phyloP scores from a whole-genome alignment of 2,329 filamentous ascomycete species.

The Coniochaeta ligniaria region DNA sequence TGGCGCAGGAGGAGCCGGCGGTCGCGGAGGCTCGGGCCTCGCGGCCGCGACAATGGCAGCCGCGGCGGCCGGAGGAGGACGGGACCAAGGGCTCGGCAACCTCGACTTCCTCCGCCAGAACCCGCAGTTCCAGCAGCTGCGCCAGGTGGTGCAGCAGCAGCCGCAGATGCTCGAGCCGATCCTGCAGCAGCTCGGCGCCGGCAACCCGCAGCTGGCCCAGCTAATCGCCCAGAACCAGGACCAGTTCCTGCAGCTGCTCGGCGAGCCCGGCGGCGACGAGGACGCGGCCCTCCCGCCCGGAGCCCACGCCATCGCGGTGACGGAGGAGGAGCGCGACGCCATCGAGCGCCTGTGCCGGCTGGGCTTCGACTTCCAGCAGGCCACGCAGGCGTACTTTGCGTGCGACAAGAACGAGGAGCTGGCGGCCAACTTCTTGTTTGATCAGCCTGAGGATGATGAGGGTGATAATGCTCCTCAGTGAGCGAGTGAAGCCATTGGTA shows the following conservation, averaged over 20 bases:
- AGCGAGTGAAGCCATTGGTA: neutral
- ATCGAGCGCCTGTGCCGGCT: conserved; percentile 93
- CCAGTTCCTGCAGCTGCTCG: conserved; percentile 83
- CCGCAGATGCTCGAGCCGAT: conserved; percentile 98
- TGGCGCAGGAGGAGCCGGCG: conserved; percentile 28
- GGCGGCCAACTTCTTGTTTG: conserved; percentile 95
- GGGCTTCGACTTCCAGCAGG: conserved; percentile 86
- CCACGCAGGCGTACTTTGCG: conserved; percentile 97
- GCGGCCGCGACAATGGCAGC: conserved; percentile 43
- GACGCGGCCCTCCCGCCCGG: conserved; percentile 82
- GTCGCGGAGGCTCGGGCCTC: conserved; percentile 30
- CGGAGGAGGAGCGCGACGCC: conserved; percentile 91
- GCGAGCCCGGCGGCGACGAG: conserved; percentile 72
- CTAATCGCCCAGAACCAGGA: conserved; percentile 89
- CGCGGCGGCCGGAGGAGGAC: conserved; percentile 30
- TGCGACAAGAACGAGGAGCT: conserved; percentile 99
- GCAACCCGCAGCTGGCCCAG: conserved; percentile 89
- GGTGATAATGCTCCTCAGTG: neutral
- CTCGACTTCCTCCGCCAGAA: conserved; percentile 93
- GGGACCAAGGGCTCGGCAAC: conserved; percentile 57
- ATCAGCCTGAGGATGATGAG: conserved; percentile 84
- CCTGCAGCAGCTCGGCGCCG: conserved; percentile 87
- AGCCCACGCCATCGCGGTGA: conserved; percentile 83
- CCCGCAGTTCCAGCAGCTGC: conserved; percentile 94
- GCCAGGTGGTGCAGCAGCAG: conserved; percentile 94